Conservation (phyloP, 768 basidiomycete genomes). For the Phylloporus sp. region DNA sequence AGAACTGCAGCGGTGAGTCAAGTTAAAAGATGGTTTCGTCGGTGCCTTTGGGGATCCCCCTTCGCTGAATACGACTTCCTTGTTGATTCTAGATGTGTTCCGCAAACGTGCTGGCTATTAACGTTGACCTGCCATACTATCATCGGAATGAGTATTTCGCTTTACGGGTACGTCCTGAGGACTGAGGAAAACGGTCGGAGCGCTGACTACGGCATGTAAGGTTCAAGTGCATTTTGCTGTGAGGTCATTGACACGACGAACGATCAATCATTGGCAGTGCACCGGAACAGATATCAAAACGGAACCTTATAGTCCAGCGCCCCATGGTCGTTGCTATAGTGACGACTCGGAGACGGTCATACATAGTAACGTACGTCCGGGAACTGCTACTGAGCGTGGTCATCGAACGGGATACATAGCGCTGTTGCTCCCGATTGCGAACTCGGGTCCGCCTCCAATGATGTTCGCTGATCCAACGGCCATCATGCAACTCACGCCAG, state of each 20-base stretch:
- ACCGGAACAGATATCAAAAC: not conserved
- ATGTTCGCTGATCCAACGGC: constrained; percentile 6
- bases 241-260: not conserved
- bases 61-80: not conserved
- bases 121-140: not conserved
- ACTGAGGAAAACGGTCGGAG: not conserved
- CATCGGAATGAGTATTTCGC: constrained; percentile 1
- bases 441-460: not conserved
- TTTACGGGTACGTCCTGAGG: not conserved
- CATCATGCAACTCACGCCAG: not conserved
- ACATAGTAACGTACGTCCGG: not conserved
- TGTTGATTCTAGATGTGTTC: not conserved
- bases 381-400: constrained; percentile 2
- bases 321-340: not conserved
- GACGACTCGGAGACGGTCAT: constrained; percentile 7
- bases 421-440: not conserved
- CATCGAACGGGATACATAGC: constrained; percentile 3
- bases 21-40: constrained; percentile 6
- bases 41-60: not conserved
- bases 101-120: not conserved
- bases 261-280: not conserved
- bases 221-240: not conserved
- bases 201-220: not conserved
- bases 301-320: not conserved
- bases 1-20: not conserved